Evolutionary conservation across 768 basidiomycete species (phyloP), one percentile per base, ranked within the genome.

Genomic region (Cystobasidium onofrii): DNA sequence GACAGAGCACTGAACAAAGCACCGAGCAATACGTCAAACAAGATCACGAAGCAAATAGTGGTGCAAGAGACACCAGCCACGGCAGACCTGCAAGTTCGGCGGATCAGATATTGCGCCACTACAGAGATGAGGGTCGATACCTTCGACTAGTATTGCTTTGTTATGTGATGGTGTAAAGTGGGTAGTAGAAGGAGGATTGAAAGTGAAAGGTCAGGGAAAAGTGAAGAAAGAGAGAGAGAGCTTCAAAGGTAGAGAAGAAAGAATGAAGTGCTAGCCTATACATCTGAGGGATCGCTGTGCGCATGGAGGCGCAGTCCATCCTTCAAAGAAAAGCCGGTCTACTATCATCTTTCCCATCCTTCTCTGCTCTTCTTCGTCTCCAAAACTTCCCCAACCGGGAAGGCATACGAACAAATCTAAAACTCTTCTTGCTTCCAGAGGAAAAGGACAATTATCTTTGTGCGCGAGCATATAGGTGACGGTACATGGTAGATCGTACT

Each of bases 351-450:
- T 50, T 20, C 20, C 46, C 20, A 3, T 20, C 3, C n/a, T 20
- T 20, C n/a, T 50, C n/a, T 50, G 15, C 46, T 43, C 41, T 18
- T 43, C 46, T 9, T 3, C 46, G 18, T 12, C 4, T 50, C 46
- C n/a, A 15, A 20, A 50, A 7, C 9, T 20, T 50, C 20, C 46
- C 46, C 18, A 50, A 50, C 10, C 46, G 6, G 6, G 46, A 50
- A 50, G 46, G 46, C 46, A 50, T 50, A 50, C 46, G 46, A 50
- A 50, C 46, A 50, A 50, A 50, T 50, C 46, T 50, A 50, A 50
- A 15, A 39, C 39, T 12, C 46, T 50, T n/a, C n/a, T 4, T 50
- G 46, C 46, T 50, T 20, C 46, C 10, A 50, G 20, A 50, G 46
- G 20, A 20, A 50, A 50, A 50, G 46, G 20, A n/a, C 46, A 39